Percentiles rank a stretch among this genome's conserved stretches.
Conservation (phyloP, 495 filamentous ascomycete genomes). For the Xanthoparmelia taractica region DNA sequence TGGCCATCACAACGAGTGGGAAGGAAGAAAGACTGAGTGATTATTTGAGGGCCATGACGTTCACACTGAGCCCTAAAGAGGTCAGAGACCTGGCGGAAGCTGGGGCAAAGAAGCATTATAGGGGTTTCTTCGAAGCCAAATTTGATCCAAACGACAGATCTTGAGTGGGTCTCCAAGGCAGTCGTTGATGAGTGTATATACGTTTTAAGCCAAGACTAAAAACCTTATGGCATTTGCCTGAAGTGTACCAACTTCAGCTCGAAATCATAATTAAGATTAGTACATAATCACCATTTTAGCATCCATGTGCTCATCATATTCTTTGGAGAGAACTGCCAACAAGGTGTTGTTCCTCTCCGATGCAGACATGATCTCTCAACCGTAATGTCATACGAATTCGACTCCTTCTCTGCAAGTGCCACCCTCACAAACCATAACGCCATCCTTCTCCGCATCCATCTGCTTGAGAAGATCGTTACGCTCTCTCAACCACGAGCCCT, state of each 20-base stretch:
- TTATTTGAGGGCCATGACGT: conserved; percentile 55
- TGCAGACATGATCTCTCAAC: neutral
- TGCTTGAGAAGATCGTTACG: conserved; percentile 41
- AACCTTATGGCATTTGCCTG: neutral
- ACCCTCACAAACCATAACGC: conserved; percentile 44
- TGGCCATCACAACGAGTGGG: conserved; percentile 69
- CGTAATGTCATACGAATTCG: conserved; percentile 12
- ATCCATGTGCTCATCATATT: neutral
- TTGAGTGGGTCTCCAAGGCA: neutral
- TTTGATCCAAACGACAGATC: conserved; percentile 49
- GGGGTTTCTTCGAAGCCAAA: conserved; percentile 58
- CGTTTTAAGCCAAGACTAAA: neutral
- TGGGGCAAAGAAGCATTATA: conserved; percentile 60
- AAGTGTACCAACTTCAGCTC: neutral
- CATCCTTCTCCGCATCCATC: conserved; percentile 40
- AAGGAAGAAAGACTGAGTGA: conserved; percentile 62
- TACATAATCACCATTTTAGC: neutral
- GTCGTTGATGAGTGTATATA: neutral
- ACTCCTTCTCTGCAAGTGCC: conserved; percentile 40
- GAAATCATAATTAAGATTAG: no score
- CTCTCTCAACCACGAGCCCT: conserved; percentile 46
- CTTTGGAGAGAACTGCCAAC: neutral
- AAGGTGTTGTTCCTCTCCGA: neutral
- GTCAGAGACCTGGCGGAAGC: conserved; percentile 54
- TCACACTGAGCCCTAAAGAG: conserved; percentile 66